Evolutionary conservation across 768 basidiomycete genomes (phyloP).

Genomic region (button mushroom (Agaricus bisporus)): DNA sequence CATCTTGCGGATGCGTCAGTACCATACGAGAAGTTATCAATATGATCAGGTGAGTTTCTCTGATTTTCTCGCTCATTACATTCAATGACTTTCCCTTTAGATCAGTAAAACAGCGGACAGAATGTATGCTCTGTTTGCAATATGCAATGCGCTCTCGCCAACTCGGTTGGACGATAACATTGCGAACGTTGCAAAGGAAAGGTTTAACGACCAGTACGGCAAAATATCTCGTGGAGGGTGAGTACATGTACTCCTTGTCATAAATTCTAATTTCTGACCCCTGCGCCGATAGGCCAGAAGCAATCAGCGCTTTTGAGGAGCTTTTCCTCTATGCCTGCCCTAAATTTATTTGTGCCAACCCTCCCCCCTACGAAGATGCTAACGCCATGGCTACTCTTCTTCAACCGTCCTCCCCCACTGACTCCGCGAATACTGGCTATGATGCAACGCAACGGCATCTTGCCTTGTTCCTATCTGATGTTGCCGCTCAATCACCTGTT

Average conservation of each 20-base stretch:
- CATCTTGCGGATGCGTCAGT: conserved; percentile 93
- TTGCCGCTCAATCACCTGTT: conserved; percentile 66
- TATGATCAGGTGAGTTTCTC: conserved; percentile 72
- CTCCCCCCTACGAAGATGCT: conserved; percentile 87
- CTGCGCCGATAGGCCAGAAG: conserved; percentile 47
- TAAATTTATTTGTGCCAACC: conserved; percentile 92
- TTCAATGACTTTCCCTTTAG: conserved; percentile 28
- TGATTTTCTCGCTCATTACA: background rate
- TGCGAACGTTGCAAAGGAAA: conserved; percentile 87
- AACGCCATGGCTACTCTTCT: conserved; percentile 48
- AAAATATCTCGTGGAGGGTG: conserved; percentile 80
- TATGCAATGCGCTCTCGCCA: conserved; percentile 90
- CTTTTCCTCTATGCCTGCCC: conserved; percentile 94
- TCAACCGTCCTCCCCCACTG: conserved; percentile 28
- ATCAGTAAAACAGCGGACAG: conserved; percentile 97
- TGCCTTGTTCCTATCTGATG: conserved; percentile 77
- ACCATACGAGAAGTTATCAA: conserved; percentile 94
- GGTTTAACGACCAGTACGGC: conserved; percentile 85
- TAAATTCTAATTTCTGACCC: background rate
- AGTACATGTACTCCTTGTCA: conserved; percentile 6
- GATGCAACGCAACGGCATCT: conserved; percentile 87
- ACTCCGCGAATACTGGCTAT: conserved; percentile 28
- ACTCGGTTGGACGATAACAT: conserved; percentile 93
- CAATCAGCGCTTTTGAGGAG: conserved; percentile 79
- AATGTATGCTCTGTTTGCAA: conserved; percentile 94